phyloP scores from a whole-genome alignment of 352 stramenopile genomes.

The Globisporangium abappressorium region DNA sequence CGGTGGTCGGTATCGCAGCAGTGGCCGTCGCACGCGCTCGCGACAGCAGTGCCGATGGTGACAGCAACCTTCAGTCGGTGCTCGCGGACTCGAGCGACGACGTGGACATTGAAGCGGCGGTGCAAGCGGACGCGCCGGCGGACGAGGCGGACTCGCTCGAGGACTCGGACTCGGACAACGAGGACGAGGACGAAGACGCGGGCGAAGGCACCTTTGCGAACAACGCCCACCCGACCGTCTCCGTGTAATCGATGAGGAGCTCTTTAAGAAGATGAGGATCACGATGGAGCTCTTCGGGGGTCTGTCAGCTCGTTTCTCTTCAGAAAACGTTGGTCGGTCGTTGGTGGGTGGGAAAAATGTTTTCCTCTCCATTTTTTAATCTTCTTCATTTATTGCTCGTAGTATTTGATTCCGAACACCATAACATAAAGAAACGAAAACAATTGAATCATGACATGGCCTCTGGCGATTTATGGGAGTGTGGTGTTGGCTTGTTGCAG shows the following conservation, averaged over 20 bases:
- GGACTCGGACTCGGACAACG: slow-evolving; percentile 53
- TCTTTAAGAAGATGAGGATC: background rate
- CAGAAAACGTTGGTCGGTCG: background rate
- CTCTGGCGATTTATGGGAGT: background rate
- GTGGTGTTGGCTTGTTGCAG: background rate
- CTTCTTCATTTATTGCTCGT: slow-evolving; percentile 8
- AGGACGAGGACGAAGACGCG: slow-evolving; percentile 30
- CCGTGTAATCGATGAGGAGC: slow-evolving; percentile 13
- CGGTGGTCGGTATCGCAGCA: slow-evolving; percentile 59
- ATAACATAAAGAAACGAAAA: background rate
- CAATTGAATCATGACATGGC: background rate
- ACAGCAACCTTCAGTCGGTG: slow-evolving; percentile 35
- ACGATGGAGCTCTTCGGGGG: background rate
- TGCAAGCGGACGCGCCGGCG: slow-evolving; percentile 29
- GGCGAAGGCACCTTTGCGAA: slow-evolving; percentile 65
- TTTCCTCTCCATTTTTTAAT: slow-evolving; percentile 12
- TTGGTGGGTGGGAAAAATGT: slow-evolving; percentile 2
- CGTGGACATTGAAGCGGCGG: slow-evolving; percentile 52
- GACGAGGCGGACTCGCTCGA: slow-evolving; percentile 40
- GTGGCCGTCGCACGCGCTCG: slow-evolving; percentile 40
- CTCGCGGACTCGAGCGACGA: slow-evolving; percentile 38
- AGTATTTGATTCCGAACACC: slow-evolving; percentile 5
- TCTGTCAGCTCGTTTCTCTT: background rate
- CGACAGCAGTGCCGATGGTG: slow-evolving; percentile 18
- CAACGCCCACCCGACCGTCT: slow-evolving; percentile 29